Evolutionary conservation across 257 asterid genomes (phyloP), one percentile per base, ranked within the genome.

Genomic region (Fraxinus cuspidata): DNA sequence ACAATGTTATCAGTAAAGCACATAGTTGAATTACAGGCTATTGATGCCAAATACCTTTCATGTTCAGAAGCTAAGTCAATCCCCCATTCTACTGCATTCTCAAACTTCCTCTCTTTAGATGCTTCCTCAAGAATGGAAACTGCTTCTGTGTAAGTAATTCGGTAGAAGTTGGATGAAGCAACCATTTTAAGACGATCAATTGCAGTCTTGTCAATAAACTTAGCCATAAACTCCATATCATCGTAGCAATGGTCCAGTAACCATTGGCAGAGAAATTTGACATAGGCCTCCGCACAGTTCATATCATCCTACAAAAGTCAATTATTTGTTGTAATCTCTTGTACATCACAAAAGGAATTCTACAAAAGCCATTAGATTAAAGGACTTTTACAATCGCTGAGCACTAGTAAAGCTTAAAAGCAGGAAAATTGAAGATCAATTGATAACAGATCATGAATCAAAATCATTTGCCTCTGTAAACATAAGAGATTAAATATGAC

Each of bases 271-370:
- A 93, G 92, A 78, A 87, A 96, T 75, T 80, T 86, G 77, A 96
- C 99, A 73, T 96, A 96, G n/a, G 96, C 98, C 87, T 96, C 99
- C 31, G 99, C 99, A 76, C 99, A 96, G 87, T 96, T 92, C 99
- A 96, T 96, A 74, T 88, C 99, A 83, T 96, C 97, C 98, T 96
- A 81, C 83, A 89, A 63, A 83, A 70, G 60, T 8, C 47, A n/a
- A 25, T 21, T 34, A 23, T 78, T 35, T 16, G 21, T 49, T 28
- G 71, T 60, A 6, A 25, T 27, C 16, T 25, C 35, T 27, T 9
- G 32, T 23, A 63, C 32, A 23, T 63, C 69, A 25, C 29, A 58
- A 58, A 7, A n/a, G 27, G 5, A 58, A 58, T 21, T 13, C 65
- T 21, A 19, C 28, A 56, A n/a, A 56, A 56, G 0, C 65, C 28